A percentile compares a stretch with the other conserved stretches of the same genome.
phyloP scores from a whole-genome alignment of 768 basidiomycete species.

The Lanmaoa pseudosensibilis region DNA sequence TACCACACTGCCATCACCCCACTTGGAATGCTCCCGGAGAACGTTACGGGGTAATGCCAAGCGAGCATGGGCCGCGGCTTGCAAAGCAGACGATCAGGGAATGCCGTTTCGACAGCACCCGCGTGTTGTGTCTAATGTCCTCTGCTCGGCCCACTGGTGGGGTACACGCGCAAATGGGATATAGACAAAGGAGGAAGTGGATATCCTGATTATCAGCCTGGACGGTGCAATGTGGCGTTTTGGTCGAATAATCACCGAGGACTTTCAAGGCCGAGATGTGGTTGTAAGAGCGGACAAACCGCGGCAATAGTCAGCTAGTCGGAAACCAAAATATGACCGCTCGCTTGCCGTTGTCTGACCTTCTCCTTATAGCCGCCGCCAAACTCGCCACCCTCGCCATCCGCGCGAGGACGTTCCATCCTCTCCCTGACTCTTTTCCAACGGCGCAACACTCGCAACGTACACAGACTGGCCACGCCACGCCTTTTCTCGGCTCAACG shows the following conservation, averaged over 20 bases:
- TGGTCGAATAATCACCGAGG: background rate
- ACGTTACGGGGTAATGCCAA: background rate
- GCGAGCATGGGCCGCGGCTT: background rate
- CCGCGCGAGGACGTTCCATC: constrained; percentile 48
- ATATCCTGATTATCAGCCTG: background rate
- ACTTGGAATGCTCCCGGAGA: background rate
- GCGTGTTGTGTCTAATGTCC: background rate
- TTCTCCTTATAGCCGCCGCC: constrained; percentile 58
- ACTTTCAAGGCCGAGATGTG: background rate
- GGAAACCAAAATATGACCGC: background rate
- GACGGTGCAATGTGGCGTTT: background rate
- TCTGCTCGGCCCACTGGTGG: background rate
- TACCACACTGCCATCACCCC: constrained; percentile 1
- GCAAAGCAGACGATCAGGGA: background rate
- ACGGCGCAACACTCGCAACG: background rate
- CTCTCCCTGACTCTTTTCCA: too few species aligned
- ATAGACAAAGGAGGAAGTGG: background rate
- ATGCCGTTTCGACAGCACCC: background rate
- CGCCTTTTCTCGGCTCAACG: background rate
- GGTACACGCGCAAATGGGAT: background rate
- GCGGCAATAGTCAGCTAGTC: background rate
- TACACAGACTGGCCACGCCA: background rate
- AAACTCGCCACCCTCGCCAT: constrained; percentile 73
- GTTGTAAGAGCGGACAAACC: background rate
- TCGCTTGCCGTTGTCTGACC: background rate